These are phyloP conservation scores for Aurantiochytrium sp. DNA, from an alignment of 108 stramenopile genomes.

Conservation along the genomic window DNA sequence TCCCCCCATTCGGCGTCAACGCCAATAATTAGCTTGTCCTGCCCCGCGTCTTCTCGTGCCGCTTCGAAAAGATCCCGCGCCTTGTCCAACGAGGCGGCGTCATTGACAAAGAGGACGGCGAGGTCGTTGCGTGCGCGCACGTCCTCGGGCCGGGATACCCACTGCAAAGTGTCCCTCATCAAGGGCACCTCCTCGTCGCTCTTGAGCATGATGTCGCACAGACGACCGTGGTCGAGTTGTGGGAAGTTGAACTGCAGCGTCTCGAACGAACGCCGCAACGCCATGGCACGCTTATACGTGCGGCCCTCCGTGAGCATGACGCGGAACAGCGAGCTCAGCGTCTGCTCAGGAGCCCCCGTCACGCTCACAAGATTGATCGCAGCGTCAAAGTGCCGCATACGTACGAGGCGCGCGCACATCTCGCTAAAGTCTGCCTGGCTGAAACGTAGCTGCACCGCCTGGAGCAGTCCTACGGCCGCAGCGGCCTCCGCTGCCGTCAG, in stretches of 20 bases:
- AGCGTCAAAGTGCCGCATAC: background rate
- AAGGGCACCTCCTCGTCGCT: background rate
- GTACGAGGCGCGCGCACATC: background rate
- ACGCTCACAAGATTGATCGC: background rate
- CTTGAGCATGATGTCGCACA: background rate
- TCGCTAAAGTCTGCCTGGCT: background rate
- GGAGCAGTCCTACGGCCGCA: background rate
- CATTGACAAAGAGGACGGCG: background rate
- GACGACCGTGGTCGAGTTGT: background rate
- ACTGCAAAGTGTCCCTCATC: background rate
- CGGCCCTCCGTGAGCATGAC: background rate
- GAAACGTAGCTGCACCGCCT: background rate
- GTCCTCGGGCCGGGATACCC: background rate
- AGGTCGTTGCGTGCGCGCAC: background rate
- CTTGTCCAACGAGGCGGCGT: background rate
- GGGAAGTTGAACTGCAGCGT: background rate
- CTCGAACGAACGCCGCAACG: background rate
- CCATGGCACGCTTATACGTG: background rate
- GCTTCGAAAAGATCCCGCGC: background rate
- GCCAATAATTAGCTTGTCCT: background rate
- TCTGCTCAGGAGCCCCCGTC: background rate
- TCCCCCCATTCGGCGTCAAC: slow-evolving; percentile 17
- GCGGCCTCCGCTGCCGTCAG: background rate
- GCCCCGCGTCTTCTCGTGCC: background rate
- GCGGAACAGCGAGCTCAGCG: background rate